These are phyloP conservation scores for Chaetomium olivaceum DNA, from an alignment of 2,329 filamentous ascomycete species.

Conservation along the genomic window DNA sequence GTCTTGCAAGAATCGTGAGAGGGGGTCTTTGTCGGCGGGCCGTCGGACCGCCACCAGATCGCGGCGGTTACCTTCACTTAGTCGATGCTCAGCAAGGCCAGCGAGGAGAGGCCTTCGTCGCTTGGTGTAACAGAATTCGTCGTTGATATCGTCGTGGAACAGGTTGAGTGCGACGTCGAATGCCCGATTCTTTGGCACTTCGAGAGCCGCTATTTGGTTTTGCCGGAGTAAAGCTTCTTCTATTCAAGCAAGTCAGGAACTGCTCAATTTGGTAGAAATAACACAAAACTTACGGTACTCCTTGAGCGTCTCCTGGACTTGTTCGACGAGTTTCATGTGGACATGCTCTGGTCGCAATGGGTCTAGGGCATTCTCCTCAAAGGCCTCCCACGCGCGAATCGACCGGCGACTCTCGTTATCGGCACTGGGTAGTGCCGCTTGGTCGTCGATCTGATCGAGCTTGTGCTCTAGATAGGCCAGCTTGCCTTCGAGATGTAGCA, in stretches of 20 bases:
- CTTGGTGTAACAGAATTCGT: background rate
- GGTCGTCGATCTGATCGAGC: background rate
- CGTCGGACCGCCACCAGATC: background rate
- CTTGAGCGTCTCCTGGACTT: background rate
- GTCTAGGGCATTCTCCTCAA: background rate
- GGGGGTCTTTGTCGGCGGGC: background rate
- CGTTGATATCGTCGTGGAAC: background rate
- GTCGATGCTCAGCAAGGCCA: background rate
- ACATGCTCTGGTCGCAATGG: background rate
- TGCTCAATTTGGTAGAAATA: background rate
- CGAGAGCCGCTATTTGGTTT: slow-evolving; percentile 8
- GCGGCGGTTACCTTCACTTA: background rate
- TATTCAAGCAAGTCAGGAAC: background rate
- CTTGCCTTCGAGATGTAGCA: background rate
- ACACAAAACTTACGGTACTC: background rate
- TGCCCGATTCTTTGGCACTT: background rate
- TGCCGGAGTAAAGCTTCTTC: slow-evolving; percentile 9
- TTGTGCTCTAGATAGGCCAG: background rate
- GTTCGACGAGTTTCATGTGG: background rate
- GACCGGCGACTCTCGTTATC: background rate
- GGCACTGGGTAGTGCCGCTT: background rate
- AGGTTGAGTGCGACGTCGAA: background rate
- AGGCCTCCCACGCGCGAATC: background rate
- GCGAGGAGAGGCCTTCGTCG: background rate
- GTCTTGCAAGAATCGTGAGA: background rate